phyloP scores from a whole-genome alignment of 495 filamentous ascomycete genomes.

The Aspergillus affinis region DNA sequence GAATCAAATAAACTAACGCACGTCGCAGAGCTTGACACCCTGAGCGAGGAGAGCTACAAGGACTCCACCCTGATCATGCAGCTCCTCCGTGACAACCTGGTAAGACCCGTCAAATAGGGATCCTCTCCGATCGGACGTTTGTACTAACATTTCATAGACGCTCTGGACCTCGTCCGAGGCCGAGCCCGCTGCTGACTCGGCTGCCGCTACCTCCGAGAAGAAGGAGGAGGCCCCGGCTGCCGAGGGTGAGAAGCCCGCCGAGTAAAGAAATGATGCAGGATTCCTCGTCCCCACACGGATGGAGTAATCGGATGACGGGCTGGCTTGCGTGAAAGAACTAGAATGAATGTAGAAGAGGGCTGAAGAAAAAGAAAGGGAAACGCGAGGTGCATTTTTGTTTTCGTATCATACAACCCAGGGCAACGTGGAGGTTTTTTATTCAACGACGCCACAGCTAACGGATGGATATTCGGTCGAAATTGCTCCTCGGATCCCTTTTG shows the following conservation, averaged over 20 bases:
- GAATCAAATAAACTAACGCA: conserved; percentile 20
- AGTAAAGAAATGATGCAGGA: conserved; percentile 45
- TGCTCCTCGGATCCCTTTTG: conserved; percentile 7
- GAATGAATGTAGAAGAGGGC: conserved; percentile 9
- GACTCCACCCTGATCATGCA: conserved; percentile 99
- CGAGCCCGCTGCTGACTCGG: conserved; percentile 62
- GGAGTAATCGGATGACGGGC: conserved; percentile 12
- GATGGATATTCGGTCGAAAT: conserved; percentile 16
- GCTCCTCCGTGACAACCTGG: conserved; percentile 96
- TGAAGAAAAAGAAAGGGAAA: conserved; percentile 9
- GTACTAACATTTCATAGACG: conserved; percentile 60
- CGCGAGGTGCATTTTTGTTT: conserved; percentile 10
- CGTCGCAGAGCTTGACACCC: conserved; percentile 84
- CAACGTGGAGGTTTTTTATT: conserved; percentile 7
- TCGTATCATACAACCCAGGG: conserved; percentile 8
- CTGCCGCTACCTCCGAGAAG: conserved; percentile 58
- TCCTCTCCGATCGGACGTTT: neutral
- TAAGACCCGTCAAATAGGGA: conserved; percentile 46
- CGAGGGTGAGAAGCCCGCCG: conserved; percentile 61
- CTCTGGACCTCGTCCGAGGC: conserved; percentile 99
- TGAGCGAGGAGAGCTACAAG: conserved; percentile 99
- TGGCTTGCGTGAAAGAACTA: conserved; percentile 13
- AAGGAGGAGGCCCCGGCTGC: conserved; percentile 56
- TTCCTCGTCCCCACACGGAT: conserved; percentile 31
- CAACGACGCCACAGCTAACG: conserved; percentile 5